Conservation (phyloP, 208 protist species). For the Perkinsela sp. region DNA sequence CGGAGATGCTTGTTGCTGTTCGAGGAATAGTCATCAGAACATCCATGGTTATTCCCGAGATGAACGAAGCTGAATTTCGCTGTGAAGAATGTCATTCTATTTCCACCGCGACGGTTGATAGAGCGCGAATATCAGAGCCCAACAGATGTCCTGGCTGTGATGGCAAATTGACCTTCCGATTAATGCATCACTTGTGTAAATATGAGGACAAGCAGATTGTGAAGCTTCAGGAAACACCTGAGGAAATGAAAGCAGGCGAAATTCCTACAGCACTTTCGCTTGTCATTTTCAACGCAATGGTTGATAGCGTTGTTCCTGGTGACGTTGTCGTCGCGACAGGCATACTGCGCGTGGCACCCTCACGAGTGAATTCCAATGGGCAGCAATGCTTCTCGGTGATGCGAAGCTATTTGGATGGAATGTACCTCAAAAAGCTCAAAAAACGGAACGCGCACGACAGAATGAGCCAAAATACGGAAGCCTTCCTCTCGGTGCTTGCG, state of each 20-base stretch:
- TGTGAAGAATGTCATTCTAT: constrained; percentile 71
- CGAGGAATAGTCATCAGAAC: constrained; percentile 70
- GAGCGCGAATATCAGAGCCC: constrained; percentile 81
- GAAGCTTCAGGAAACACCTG: constrained; percentile 89
- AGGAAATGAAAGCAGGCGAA: constrained; percentile 89
- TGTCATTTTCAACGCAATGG: constrained; percentile 71
- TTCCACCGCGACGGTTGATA: constrained; percentile 32
- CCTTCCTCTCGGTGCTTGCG: neutral
- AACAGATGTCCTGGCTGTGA: constrained; percentile 66
- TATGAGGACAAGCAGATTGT: constrained; percentile 87
- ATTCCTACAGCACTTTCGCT: constrained; percentile 88
- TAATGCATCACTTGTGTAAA: constrained; percentile 80
- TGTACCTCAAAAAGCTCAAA: constrained; percentile 73
- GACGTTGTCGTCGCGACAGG: constrained; percentile 91
- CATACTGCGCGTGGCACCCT: constrained; percentile 75
- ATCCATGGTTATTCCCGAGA: constrained; percentile 62
- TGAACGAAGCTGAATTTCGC: constrained; percentile 71
- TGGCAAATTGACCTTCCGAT: constrained; percentile 35
- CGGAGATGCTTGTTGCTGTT: constrained; percentile 50
- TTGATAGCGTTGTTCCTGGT: constrained; percentile 81
- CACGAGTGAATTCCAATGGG: constrained; percentile 71
- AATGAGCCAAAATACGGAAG: neutral
- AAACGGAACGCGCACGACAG: constrained; percentile 1
- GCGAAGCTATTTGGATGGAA: constrained; percentile 81
- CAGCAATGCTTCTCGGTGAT: constrained; percentile 76